Percentiles rank a stretch among this genome's conserved stretches.
Conservation (phyloP, 164 flowering plant species). For the Annona cherimola region DNA sequence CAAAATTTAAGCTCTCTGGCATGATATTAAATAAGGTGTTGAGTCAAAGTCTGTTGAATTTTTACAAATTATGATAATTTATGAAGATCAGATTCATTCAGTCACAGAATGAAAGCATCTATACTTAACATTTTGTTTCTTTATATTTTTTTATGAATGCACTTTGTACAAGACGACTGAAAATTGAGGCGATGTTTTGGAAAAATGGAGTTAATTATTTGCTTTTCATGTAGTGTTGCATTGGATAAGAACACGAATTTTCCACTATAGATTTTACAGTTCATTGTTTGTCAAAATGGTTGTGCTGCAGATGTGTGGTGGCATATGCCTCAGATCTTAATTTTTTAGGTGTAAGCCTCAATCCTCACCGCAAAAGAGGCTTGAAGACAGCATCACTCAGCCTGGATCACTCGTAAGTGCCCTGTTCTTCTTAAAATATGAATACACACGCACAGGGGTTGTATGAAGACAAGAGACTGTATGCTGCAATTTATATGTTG, state of each 20-base stretch:
- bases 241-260: neutral
- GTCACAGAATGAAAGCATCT: neutral
- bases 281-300: constrained; percentile 9
- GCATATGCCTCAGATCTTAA: constrained; percentile 88
- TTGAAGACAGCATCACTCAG: constrained; percentile 58
- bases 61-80: neutral
- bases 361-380: constrained; percentile 70
- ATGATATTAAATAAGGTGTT: too few relatives aligned
- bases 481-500: neutral
- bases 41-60: too few relatives aligned
- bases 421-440: neutral
- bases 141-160: neutral
- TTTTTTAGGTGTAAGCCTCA: constrained; percentile 57
- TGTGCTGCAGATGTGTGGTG: constrained; percentile 72
- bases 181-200: neutral
- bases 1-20: too few relatives aligned
- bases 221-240: neutral
- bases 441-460: too few relatives aligned
- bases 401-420: constrained; percentile 87
- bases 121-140: neutral
- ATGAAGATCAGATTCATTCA: neutral
- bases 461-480: neutral
- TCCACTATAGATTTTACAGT: neutral
- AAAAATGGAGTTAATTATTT: neutral
- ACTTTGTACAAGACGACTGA: neutral